A percentile compares a stretch with the other conserved stretches of the same genome.
Conservation (phyloP, 2,329 filamentous ascomycete genomes). For the Fusarium continuum region DNA sequence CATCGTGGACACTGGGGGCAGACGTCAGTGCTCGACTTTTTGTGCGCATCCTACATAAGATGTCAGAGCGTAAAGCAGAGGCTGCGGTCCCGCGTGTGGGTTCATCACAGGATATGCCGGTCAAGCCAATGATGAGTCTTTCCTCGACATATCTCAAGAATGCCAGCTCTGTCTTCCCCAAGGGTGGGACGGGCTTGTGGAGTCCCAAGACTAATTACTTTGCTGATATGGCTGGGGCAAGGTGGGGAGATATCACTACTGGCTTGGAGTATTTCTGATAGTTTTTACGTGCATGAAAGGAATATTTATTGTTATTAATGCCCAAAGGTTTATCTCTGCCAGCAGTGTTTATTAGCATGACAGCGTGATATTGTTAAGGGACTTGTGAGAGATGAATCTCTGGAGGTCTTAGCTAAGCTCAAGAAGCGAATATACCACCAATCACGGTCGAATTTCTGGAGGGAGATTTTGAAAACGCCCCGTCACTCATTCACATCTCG, state of each 20-base stretch:
- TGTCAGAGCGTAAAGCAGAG: constrained; percentile 55
- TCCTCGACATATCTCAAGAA: constrained; percentile 62
- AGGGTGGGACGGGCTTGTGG: constrained; percentile 53
- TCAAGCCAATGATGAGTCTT: constrained; percentile 53
- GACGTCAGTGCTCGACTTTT: constrained; percentile 62
- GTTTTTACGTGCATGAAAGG: neutral
- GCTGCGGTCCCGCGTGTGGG: constrained; percentile 56
- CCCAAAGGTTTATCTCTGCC: too few species aligned
- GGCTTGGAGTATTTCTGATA: constrained; percentile 32
- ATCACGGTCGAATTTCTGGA: too few species aligned
- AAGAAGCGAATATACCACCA: too few species aligned
- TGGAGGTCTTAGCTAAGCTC: too few species aligned
- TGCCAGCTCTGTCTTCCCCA: constrained; percentile 55
- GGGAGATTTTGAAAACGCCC: too few species aligned
- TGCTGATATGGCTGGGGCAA: constrained; percentile 43
- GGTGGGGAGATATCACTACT: constrained; percentile 43
- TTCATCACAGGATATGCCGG: constrained; percentile 48
- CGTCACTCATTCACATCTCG: too few species aligned
- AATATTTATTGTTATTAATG: too few species aligned
- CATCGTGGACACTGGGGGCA: constrained; percentile 69
- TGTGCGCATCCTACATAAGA: constrained; percentile 59
- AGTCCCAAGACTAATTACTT: constrained; percentile 46
- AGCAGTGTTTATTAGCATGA: too few species aligned
- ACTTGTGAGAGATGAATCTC: too few species aligned
- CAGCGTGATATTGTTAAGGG: too few species aligned